phyloP scores from a whole-genome alignment of 2,329 filamentous ascomycete genomes.

The Cladosporium sp. region DNA sequence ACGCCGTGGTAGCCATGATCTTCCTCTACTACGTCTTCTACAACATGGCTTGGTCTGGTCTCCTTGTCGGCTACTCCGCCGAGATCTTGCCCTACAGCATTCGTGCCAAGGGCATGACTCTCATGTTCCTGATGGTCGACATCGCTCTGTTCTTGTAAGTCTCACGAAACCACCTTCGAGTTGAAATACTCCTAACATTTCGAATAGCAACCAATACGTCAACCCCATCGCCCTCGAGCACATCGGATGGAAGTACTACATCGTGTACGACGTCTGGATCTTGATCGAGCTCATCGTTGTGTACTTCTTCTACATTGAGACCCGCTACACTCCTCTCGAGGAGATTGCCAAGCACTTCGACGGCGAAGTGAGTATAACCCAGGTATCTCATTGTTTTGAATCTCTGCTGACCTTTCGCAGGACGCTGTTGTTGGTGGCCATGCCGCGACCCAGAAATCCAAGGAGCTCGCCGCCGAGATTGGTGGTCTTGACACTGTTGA shows the following conservation, averaged over 20 bases:
- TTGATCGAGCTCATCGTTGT: constrained; percentile 38
- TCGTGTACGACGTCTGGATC: constrained; percentile 39
- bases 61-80: constrained; percentile 48
- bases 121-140: constrained; percentile 51
- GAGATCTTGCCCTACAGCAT: constrained; percentile 53
- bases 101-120: constrained; percentile 47
- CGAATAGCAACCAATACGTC: constrained; percentile 38
- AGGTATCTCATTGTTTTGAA: too few species aligned
- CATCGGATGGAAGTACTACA: constrained; percentile 37
- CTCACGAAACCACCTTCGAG: background rate
- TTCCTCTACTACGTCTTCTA: constrained; percentile 41
- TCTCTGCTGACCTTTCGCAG: too few species aligned
- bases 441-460: constrained; percentile 40
- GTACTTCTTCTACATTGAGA: constrained; percentile 45
- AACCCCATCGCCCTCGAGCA: constrained; percentile 36
- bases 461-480: constrained; percentile 31
- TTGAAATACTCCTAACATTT: background rate
- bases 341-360: constrained; percentile 51
- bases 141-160: constrained; percentile 46
- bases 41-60: constrained; percentile 46
- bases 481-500: constrained; percentile 31
- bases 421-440: constrained; percentile 42
- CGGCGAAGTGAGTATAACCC: constrained; percentile 20
- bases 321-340: constrained; percentile 47
- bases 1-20: constrained; percentile 39